A percentile compares a stretch with the other conserved stretches of the same genome.
Conservation (phyloP, 129 eudicot genomes). For the Mikania micrantha region DNA sequence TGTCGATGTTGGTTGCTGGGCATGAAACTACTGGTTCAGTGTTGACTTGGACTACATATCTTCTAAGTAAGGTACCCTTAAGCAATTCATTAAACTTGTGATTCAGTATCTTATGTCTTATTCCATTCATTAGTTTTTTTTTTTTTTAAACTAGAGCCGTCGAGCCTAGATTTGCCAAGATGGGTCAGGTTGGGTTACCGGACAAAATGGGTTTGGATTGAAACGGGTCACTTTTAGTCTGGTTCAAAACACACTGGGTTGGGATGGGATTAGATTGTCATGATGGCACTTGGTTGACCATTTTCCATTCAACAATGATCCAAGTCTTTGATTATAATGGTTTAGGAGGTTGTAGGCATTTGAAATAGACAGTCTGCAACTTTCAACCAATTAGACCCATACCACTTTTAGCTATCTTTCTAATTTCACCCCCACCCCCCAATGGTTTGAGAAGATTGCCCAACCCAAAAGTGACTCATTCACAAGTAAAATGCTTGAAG, state of each 20-base stretch:
- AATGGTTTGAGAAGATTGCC: not conserved
- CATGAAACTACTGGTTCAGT: slow-evolving; percentile 98
- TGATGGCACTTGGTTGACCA: not conserved
- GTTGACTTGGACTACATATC: slow-evolving; percentile 85
- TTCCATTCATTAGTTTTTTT: not conserved
- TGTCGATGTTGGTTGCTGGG: slow-evolving; percentile 99
- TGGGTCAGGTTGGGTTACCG: not conserved
- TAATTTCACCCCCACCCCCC: not conserved
- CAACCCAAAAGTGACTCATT: not conserved
- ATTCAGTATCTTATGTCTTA: not conserved
- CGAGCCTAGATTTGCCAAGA: not conserved
- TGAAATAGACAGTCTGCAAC: not conserved
- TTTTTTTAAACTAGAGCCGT: not conserved
- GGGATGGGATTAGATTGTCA: not conserved
- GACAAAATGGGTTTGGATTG: not conserved
- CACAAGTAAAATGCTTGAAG: not conserved
- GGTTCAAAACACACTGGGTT: not conserved
- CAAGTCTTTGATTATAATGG: not conserved
- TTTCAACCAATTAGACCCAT: not conserved
- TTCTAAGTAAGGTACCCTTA: slow-evolving; percentile 74
- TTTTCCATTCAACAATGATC: not conserved
- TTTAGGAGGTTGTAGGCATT: not conserved
- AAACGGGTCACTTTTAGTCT: not conserved
- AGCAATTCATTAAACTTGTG: slow-evolving; percentile 1
- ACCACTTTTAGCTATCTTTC: not conserved